Base-by-base conservation (phyloP, 306 rosid species). In the Vicia sativa region DNA sequence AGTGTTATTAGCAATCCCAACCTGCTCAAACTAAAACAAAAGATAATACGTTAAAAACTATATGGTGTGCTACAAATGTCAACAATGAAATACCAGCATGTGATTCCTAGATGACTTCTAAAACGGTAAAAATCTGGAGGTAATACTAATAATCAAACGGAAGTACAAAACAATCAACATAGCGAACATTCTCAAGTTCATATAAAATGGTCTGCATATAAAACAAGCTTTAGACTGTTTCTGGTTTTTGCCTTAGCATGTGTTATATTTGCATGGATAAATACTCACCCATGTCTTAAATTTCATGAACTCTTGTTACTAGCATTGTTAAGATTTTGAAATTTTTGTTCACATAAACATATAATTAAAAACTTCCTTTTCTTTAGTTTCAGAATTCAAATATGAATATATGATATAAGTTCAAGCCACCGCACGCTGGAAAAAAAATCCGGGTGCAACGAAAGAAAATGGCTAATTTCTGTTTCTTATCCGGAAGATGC, bases 11-110 rank as follows among this genome's bases (percentile, higher is more conserved):
- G 79, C 62, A 8, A 72, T n/a, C 48, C 72, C 79, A 75, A 64
- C 88, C 95, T 85, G 90, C 67, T 74, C 66, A 74, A 78, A 57
- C 79, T 78, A 54, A 60, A 78, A 57, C 44, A 21, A 50, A 50
- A n/a, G 13, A 34, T 60, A 55, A 57, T 8, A 41, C 0, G 46
- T 72, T 39, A 76, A 66, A 54, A 63, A 62, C 62, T 18, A 37
- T 34, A 50, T 37, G 16, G 56, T 11, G 49, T 49, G 55, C 18
- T 15, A n/a, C 60, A 45, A 37, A 38, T 1, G 23, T 34, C 58
- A 19, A 43, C 37, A 31, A 71, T 4, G 42, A 44, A 71, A 52
- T 69, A 26, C 5, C 26, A 59, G 37, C 13, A 59, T 49, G 15
- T 16, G 56, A 72, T 38, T 13, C 35, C 26, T 19, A 61, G 18